phyloP scores from a whole-genome alignment of 441 rosid genomes.

The Jatropha multifida region DNA sequence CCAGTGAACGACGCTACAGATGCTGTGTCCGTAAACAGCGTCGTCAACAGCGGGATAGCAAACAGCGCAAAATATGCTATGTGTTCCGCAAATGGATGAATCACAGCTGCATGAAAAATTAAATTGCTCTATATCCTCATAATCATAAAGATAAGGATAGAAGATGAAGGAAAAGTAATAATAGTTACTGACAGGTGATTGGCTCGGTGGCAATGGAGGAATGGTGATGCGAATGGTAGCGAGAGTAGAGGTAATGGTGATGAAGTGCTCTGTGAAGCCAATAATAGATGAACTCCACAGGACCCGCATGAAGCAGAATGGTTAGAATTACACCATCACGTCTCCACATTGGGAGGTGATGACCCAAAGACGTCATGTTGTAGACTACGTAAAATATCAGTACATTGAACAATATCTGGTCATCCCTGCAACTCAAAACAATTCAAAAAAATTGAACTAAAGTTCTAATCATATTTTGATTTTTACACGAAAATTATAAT shows the following conservation, averaged over 20 bases:
- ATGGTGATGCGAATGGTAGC: constrained; percentile 67
- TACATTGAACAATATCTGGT: not conserved
- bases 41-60: constrained; percentile 34
- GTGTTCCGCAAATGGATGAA: constrained; percentile 66
- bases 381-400: not conserved
- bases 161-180: not conserved
- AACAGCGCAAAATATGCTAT: constrained; percentile 45
- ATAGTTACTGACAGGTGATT: constrained; percentile 36
- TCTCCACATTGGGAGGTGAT: not conserved
- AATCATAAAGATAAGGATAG: not conserved
- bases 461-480: too few relatives aligned
- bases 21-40: constrained; percentile 22
- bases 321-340: constrained; percentile 14
- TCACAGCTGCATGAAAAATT: constrained; percentile 34
- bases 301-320: constrained; percentile 21
- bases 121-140: too few relatives aligned
- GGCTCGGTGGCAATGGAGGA: constrained; percentile 64
- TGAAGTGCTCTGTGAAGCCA: constrained; percentile 27
- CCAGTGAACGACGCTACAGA: constrained; percentile 28
- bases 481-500: too few relatives aligned
- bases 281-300: constrained; percentile 27
- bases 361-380: not conserved
- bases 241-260: constrained; percentile 39
- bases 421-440: not conserved
- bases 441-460: too few relatives aligned